Base-by-base conservation (phyloP, 805 yeast genomes). In the Myxozyma nipponensis region DNA sequence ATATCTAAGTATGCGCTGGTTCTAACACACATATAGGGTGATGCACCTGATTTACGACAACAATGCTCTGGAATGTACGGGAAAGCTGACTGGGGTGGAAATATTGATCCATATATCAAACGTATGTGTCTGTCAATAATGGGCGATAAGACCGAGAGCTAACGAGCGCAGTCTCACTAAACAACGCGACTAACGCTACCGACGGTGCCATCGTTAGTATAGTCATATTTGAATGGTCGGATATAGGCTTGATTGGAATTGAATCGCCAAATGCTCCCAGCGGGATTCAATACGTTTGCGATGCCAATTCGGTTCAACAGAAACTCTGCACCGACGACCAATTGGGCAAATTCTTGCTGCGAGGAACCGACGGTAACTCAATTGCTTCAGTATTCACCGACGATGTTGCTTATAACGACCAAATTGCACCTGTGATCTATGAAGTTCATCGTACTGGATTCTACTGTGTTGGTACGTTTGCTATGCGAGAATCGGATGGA, bases 61-160 rank as follows among this genome's bases (percentile, higher is more conserved):
- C 79, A 79, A 23, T 91, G 98, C 66, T 76, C 89, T 3, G 98
- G 98, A 32, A 84, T 91, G 82, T 91, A 91, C 69, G 78, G 90
- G 49, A 82, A 82, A 60, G 73, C 79, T 42, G 95, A 90, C 63
- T 86, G 95, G 90, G 84, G 88, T 43, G 98, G 98, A 32, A 73
- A 76, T 23, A 68, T 72, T 7, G 82, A 79, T 52, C 89, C 95
- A 68, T 66, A 79, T 78, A 57, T 76, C 74, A 42, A 77, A 76
- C 42, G 75, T 77, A 46, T 19, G 66, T 64, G 43, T 66, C 59
- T 50, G 61, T 17, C 19, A 34, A 25, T 21, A 38, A 32, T 28
- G 22, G 10, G 21, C 15, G 17, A n/a, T n/a, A n/a, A n/a, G n/a
- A n/a, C n/a, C n/a, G n/a, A n/a, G n/a, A 28, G 23, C 36, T 26